These are phyloP conservation scores for Sarcomyxa edulis DNA, from an alignment of 768 basidiomycete genomes.

Conservation along the genomic window DNA sequence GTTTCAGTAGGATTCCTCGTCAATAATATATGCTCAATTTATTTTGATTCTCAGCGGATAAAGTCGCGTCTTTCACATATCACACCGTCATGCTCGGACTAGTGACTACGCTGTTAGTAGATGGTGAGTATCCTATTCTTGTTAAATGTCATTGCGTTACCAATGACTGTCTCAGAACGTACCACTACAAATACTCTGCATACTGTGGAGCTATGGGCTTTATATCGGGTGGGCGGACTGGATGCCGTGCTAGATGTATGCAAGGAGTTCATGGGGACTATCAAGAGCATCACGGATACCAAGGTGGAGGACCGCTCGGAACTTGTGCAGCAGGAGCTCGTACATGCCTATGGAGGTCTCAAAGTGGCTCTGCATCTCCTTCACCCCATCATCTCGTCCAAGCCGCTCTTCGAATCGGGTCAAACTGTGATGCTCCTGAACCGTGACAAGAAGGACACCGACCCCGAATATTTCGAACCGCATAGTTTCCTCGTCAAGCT, in stretches of 20 bases:
- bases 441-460: conserved; percentile 74
- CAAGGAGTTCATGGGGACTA: conserved; percentile 45
- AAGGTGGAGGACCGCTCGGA: conserved; percentile 55
- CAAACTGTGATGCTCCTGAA: conserved; percentile 72
- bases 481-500: conserved; percentile 84
- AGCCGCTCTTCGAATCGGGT: conserved; percentile 77
- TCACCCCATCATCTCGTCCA: conserved; percentile 69
- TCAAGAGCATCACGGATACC: conserved; percentile 46
- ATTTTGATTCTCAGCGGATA: conserved; percentile 17
- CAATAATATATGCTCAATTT: conserved; percentile 1
- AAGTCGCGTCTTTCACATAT: conserved; percentile 35
- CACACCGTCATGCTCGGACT: conserved; percentile 43
- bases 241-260: conserved; percentile 60
- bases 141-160: conserved; percentile 8
- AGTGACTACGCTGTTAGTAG: conserved; percentile 39
- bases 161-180: conserved; percentile 51
- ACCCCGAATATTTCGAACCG: conserved; percentile 77
- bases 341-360: conserved; percentile 74
- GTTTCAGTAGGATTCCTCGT: conserved; percentile 13
- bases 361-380: conserved; percentile 80
- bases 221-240: conserved; percentile 69
- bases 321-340: conserved; percentile 54
- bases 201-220: conserved; percentile 73
- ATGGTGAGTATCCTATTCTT: conserved; percentile 29
- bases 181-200: conserved; percentile 70